These are phyloP conservation scores for Fistulinella prunicolor DNA, from an alignment of 768 basidiomycete genomes.

Conservation along the genomic window DNA sequence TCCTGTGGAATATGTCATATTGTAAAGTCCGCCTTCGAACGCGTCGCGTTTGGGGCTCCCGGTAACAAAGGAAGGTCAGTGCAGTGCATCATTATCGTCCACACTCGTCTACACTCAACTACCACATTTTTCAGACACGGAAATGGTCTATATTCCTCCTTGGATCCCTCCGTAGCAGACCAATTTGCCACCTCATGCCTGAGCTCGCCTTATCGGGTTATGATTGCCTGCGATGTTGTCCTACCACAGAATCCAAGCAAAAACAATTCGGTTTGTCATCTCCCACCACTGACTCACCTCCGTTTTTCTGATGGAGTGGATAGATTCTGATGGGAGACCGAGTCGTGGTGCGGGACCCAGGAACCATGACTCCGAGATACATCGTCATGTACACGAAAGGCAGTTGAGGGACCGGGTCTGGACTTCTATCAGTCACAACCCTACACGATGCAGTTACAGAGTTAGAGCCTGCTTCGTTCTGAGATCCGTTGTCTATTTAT, in stretches of 20 bases:
- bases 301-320: slow-evolving; percentile 26
- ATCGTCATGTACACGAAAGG: slow-evolving; percentile 55
- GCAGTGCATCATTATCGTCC: background rate
- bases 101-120: background rate
- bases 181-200: slow-evolving; percentile 62
- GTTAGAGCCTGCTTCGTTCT: slow-evolving; percentile 18
- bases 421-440: slow-evolving; percentile 11
- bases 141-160: slow-evolving; percentile 61
- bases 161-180: slow-evolving; percentile 57
- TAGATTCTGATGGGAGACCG: slow-evolving; percentile 48
- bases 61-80: slow-evolving; percentile 55
- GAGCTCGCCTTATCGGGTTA: slow-evolving; percentile 63
- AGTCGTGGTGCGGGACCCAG: slow-evolving; percentile 51
- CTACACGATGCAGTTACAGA: slow-evolving; percentile 21
- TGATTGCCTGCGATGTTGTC: slow-evolving; percentile 56
- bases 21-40: slow-evolving; percentile 53
- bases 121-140: slow-evolving; percentile 44
- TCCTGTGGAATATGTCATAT: slow-evolving; percentile 67
- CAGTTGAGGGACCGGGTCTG: slow-evolving; percentile 20
- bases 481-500: slow-evolving; percentile 24
- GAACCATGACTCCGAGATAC: slow-evolving; percentile 57
- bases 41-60: slow-evolving; percentile 53
- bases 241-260: slow-evolving; percentile 33
- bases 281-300: slow-evolving; percentile 14
- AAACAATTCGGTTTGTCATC: slow-evolving; percentile 26